phyloP scores from a whole-genome alignment of 2,329 filamentous ascomycete genomes.

The Sordariomycetes sp. region DNA sequence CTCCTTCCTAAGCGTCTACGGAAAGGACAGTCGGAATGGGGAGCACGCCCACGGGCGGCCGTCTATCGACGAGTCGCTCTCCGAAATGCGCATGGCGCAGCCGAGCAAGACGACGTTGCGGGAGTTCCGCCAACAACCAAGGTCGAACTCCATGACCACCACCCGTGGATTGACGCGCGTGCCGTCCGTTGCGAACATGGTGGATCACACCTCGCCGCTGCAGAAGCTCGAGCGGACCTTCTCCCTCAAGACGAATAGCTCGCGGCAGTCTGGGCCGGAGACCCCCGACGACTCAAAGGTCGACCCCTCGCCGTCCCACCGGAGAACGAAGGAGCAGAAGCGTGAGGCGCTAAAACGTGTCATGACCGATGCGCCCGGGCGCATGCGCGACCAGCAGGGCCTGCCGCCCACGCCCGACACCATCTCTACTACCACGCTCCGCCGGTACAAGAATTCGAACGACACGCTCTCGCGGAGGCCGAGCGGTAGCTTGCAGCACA shows the following conservation, averaged over 20 bases:
- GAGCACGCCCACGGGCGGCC: neutral
- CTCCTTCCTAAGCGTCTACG: constrained; percentile 56
- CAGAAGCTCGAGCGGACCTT: constrained; percentile 32
- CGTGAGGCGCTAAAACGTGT: constrained; percentile 36
- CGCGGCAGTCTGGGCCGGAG: constrained; percentile 18
- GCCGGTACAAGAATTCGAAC: constrained; percentile 36
- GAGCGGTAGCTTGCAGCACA: constrained; percentile 13
- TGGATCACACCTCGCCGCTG: constrained; percentile 35
- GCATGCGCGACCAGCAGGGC: constrained; percentile 29
- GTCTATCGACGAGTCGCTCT: neutral
- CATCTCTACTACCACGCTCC: constrained; percentile 44
- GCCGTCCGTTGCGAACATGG: constrained; percentile 31
- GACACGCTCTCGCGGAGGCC: constrained; percentile 30
- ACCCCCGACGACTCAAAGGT: constrained; percentile 10
- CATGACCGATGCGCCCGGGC: constrained; percentile 32
- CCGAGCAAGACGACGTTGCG: neutral
- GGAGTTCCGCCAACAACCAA: neutral
- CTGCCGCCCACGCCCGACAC: constrained; percentile 51
- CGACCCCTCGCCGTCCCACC: constrained; percentile 12
- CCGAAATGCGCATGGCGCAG: neutral
- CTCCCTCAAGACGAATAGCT: constrained; percentile 16
- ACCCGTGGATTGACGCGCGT: constrained; percentile 18
- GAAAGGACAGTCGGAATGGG: constrained; percentile 13
- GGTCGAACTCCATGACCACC: constrained; percentile 14
- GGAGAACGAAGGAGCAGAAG: constrained; percentile 32